These are phyloP conservation scores for Medicago ruthenica DNA, from an alignment of 306 rosid genomes.

Conservation along the genomic window DNA sequence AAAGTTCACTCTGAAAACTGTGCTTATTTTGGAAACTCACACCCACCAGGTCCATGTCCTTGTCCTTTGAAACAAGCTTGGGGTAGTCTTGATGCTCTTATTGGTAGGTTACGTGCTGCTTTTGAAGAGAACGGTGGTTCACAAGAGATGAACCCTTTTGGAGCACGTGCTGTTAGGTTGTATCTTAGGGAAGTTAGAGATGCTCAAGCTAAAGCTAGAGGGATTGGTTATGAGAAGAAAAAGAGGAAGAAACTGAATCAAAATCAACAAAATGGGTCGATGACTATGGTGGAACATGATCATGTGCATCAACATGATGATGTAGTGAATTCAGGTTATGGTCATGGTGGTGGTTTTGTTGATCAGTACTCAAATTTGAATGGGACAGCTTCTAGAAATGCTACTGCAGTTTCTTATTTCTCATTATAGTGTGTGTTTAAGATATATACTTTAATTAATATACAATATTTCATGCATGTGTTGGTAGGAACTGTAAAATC, in stretches of 20 bases:
- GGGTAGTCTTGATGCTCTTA: slow-evolving; percentile 54
- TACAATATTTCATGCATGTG: not conserved
- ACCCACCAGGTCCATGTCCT: slow-evolving; percentile 75
- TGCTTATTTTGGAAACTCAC: slow-evolving; percentile 68
- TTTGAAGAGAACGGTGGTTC: slow-evolving; percentile 78
- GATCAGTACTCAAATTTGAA: slow-evolving; percentile 33
- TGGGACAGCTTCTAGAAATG: slow-evolving; percentile 9
- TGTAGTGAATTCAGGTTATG: slow-evolving; percentile 27
- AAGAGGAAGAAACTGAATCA: slow-evolving; percentile 48
- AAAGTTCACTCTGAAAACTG: slow-evolving; percentile 54
- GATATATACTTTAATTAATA: not conserved
- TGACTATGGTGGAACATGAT: slow-evolving; percentile 6
- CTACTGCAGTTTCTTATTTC: slow-evolving; percentile 32
- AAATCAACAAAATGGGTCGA: slow-evolving; percentile 19
- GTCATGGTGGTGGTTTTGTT: not conserved
- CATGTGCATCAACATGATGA: not conserved
- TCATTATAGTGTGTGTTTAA: not conserved
- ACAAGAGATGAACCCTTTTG: slow-evolving; percentile 60
- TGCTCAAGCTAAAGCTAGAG: slow-evolving; percentile 72
- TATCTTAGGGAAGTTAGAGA: slow-evolving; percentile 60
- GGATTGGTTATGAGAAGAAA: slow-evolving; percentile 75
- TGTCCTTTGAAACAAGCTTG: slow-evolving; percentile 64
- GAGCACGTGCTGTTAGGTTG: slow-evolving; percentile 69
- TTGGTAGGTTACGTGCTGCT: slow-evolving; percentile 73
- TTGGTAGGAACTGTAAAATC: not conserved